Base-by-base conservation (phyloP, 495 filamentous ascomycete genomes). In the Hypoxylon trugodes region DNA sequence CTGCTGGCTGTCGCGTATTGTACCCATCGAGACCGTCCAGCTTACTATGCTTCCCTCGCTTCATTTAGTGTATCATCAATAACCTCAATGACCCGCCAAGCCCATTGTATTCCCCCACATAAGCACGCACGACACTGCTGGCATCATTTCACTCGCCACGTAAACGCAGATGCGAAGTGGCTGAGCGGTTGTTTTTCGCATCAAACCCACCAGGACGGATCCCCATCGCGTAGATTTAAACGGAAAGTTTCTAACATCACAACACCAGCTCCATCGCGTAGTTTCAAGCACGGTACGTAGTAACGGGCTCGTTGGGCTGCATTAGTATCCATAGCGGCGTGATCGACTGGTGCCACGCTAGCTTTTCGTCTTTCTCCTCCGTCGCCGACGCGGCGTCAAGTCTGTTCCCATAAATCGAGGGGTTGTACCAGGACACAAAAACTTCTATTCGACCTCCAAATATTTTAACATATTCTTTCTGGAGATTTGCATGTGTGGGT, bases 391-490 rank as follows among this genome's bases (percentile, higher is more conserved):
- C 63, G 24, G 57, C 43, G 21, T 52, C 40, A 4, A 57, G 40
- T 42, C 26, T 16, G 63, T 66, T 61, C 57, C 60, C 63, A 66
- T 61, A 66, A 66, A 66, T 66, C 58, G 51, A 58, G 63, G 52
- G 63, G 62, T 52, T 15, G 19, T 10, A 12, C 19, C 57, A 9
- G 37, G 16, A 32, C n/a, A 15, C 8, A 19, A 16, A 28, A 49
- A 26, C 13, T 48, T 46, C 26, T 40, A 42, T 56, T 57, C 33
- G 47, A 47, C 41, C 38, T 46, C 40, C 21, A 22, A 13, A 1
- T 2, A 52, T 16, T 57, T n/a, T n/a, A 36, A 38, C 38, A 36
- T 49, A 26, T 48, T 10, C 41, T 9, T 59, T 53, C 7, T 26
- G 18, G 24, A 38, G 41, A 10, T 47, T 15, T 18, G 19, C 48